phyloP scores from a whole-genome alignment of 148 eudicot species.

The Persicaria tinctoria region DNA sequence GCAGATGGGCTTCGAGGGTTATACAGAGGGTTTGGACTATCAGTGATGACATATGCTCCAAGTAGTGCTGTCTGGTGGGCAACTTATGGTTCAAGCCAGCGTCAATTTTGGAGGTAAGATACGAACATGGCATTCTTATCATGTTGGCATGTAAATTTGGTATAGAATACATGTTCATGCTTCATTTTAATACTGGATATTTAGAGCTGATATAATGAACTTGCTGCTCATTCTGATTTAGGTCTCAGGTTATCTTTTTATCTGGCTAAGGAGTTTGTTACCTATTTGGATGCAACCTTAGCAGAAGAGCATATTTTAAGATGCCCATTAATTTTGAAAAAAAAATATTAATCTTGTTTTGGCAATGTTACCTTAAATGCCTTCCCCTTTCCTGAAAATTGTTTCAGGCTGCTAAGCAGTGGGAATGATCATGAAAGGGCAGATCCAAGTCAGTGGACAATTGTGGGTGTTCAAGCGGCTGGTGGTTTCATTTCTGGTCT shows the following conservation, averaged over 20 bases:
- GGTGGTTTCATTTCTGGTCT: slow-evolving; percentile 93
- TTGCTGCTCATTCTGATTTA: background rate
- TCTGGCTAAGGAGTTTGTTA: no score
- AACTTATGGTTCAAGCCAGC: slow-evolving; percentile 95
- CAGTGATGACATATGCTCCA: slow-evolving; percentile 81
- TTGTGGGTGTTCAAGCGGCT: slow-evolving; percentile 75
- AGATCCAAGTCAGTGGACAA: slow-evolving; percentile 44
- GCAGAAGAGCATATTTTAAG: no score
- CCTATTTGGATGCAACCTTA: background rate
- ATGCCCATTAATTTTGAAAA: no score
- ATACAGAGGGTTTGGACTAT: slow-evolving; percentile 89
- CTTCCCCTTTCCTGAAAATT: background rate
- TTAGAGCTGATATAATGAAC: background rate
- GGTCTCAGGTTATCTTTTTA: background rate
- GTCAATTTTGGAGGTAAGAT: slow-evolving; percentile 74
- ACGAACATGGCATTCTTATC: background rate
- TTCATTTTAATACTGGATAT: background rate
- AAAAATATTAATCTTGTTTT: background rate
- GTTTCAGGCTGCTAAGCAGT: slow-evolving; percentile 44
- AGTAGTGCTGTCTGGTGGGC: slow-evolving; percentile 99
- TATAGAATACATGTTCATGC: background rate
- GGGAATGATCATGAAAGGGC: slow-evolving; percentile 34
- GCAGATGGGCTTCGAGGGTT: slow-evolving; percentile 75
- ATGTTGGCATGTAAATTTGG: background rate
- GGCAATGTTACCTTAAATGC: background rate